Conservation (phyloP, 306 rosid genomes). For the Mucuna pruriens region DNA sequence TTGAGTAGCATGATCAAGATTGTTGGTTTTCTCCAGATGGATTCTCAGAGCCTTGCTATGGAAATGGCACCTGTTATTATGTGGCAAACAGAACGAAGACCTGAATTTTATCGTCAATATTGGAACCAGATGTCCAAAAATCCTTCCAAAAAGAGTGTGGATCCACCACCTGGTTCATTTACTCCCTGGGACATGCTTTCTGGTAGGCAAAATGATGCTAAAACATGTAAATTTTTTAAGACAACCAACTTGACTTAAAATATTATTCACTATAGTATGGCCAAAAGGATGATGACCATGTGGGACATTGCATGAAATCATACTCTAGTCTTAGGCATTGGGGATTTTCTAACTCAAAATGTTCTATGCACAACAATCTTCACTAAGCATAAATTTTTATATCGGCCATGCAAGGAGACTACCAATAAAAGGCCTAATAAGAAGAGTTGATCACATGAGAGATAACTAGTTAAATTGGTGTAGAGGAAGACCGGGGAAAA, state of each 20-base stretch:
- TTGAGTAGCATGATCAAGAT: conserved; percentile 39
- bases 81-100: conserved; percentile 74
- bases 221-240: conserved; percentile 5
- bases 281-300: not conserved
- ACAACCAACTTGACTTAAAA: conserved; percentile 4
- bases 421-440: conserved; percentile 3
- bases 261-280: not conserved
- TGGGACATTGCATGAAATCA: conserved; percentile 5
- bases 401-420: not conserved
- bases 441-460: not conserved
- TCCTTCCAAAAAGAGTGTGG: conserved; percentile 62
- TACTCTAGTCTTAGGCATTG: conserved; percentile 4
- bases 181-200: conserved; percentile 84
- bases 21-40: conserved; percentile 72
- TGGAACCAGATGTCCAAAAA: conserved; percentile 69
- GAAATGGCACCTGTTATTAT: conserved; percentile 91
- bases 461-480: not conserved
- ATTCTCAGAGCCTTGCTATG: conserved; percentile 78
- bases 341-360: conserved; percentile 14
- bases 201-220: conserved; percentile 52
- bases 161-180: conserved; percentile 53
- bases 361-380: conserved; percentile 6
- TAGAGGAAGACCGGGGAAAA: not conserved
- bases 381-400: not conserved
- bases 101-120: conserved; percentile 67